Percentiles rank a stretch among this genome's conserved stretches.
These are phyloP conservation scores for Aspergillus tubingensis DNA, from an alignment of 2,329 filamentous ascomycete species.

Conservation along the genomic window DNA sequence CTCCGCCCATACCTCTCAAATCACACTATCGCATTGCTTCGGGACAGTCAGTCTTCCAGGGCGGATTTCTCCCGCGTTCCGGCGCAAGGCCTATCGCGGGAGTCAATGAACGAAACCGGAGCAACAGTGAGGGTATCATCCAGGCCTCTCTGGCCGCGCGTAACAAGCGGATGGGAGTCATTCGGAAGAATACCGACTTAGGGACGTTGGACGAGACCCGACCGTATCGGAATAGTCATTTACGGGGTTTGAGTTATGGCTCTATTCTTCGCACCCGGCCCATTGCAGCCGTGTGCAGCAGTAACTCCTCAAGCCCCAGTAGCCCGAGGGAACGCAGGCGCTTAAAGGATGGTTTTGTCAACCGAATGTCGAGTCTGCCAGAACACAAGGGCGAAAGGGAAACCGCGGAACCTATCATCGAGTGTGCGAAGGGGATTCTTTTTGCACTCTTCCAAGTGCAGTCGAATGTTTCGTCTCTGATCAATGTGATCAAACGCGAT, in stretches of 20 bases:
- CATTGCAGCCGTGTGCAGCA: constrained; percentile 34
- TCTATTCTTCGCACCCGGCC: constrained; percentile 50
- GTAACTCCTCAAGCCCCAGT: constrained; percentile 47
- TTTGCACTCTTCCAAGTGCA: constrained; percentile 57
- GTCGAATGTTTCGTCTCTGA: constrained; percentile 49
- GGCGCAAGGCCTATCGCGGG: constrained; percentile 71
- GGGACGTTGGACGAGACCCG: constrained; percentile 55
- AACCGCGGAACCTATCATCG: constrained; percentile 53
- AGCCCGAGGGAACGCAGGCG: constrained; percentile 47
- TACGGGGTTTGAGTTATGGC: constrained; percentile 60
- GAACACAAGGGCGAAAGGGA: constrained; percentile 55
- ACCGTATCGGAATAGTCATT: constrained; percentile 55
- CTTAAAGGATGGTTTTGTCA: constrained; percentile 47
- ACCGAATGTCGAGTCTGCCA: constrained; percentile 59
- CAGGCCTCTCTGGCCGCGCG: constrained; percentile 50
- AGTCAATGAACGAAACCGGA: constrained; percentile 62
- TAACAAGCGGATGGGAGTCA: constrained; percentile 62
- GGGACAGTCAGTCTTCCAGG: constrained; percentile 41
- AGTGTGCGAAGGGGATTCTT: constrained; percentile 57
- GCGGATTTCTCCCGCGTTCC: constrained; percentile 62
- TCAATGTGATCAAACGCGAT: constrained; percentile 50
- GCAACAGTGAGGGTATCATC: constrained; percentile 63
- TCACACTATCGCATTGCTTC: constrained; percentile 71
- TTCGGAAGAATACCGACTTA: constrained; percentile 59
- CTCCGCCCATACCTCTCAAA: constrained; percentile 75